Conservation (phyloP, 148 eudicot species). For the Fagopyrum tataricum region DNA sequence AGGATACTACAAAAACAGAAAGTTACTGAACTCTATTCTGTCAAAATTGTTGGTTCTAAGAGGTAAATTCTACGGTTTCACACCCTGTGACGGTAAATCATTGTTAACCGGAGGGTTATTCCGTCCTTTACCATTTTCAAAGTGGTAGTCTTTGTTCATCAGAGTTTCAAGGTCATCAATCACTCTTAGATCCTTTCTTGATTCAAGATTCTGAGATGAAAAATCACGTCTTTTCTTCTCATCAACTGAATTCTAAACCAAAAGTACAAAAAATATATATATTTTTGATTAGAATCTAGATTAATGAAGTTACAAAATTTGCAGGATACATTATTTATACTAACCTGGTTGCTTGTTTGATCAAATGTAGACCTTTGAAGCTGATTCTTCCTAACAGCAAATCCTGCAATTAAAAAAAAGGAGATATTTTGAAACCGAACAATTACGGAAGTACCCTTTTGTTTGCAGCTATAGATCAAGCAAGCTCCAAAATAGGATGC, state of each 20-base stretch:
- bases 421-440: not conserved
- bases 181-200: not conserved
- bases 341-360: constrained; percentile 1
- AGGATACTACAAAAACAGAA: not conserved
- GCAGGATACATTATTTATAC: not conserved
- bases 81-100: not conserved
- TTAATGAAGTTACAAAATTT: not conserved
- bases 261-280: not conserved
- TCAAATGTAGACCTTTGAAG: not conserved
- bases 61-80: not conserved
- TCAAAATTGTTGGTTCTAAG: not conserved
- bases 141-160: not conserved
- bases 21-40: not conserved
- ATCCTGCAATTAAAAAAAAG: not conserved
- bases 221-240: not conserved
- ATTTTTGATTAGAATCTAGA: not conserved
- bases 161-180: not conserved
- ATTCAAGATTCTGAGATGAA: not conserved
- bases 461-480: not conserved
- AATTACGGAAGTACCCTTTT: not conserved
- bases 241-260: not conserved
- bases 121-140: not conserved
- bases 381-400: not conserved
- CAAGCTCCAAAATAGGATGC: not conserved
- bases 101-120: constrained; percentile 4